Evolutionary conservation across 768 basidiomycete species (phyloP).

Genomic region (Omphalotus guepiniiformis): DNA sequence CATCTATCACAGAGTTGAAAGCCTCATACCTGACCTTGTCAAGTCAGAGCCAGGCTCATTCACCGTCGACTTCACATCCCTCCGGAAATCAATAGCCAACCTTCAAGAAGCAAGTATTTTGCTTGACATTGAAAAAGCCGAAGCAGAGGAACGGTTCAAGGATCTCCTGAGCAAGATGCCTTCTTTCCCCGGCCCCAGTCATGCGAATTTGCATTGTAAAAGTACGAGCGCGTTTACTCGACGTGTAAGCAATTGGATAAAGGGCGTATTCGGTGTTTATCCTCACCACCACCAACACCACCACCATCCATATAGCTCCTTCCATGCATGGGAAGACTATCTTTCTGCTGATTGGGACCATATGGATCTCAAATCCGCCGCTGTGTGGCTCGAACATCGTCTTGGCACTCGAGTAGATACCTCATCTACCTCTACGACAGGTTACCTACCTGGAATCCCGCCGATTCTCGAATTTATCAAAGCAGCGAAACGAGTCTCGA

Average conservation of each 20-base stretch:
- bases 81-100: constrained; percentile 42
- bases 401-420: neutral
- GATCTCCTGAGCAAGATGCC: constrained; percentile 39
- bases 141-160: constrained; percentile 49
- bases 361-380: constrained; percentile 2
- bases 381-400: neutral
- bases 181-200: constrained; percentile 19
- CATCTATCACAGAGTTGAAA: constrained; percentile 5
- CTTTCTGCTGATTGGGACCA: constrained; percentile 19
- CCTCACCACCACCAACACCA: constrained; percentile 17
- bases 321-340: constrained; percentile 31
- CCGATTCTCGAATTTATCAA: constrained; percentile 44
- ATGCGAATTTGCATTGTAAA: constrained; percentile 14
- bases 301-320: constrained; percentile 13
- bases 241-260: constrained; percentile 30
- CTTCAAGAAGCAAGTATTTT: constrained; percentile 48
- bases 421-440: constrained; percentile 9
- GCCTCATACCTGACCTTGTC: constrained; percentile 3
- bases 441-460: neutral
- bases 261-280: constrained; percentile 36
- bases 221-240: constrained; percentile 17
- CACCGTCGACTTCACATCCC: constrained; percentile 32
- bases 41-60: constrained; percentile 12
- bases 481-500: constrained; percentile 54
- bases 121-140: constrained; percentile 56